These are phyloP conservation scores for Alternaria consortialis DNA, from an alignment of 2,329 filamentous ascomycete genomes.

Conservation along the genomic window DNA sequence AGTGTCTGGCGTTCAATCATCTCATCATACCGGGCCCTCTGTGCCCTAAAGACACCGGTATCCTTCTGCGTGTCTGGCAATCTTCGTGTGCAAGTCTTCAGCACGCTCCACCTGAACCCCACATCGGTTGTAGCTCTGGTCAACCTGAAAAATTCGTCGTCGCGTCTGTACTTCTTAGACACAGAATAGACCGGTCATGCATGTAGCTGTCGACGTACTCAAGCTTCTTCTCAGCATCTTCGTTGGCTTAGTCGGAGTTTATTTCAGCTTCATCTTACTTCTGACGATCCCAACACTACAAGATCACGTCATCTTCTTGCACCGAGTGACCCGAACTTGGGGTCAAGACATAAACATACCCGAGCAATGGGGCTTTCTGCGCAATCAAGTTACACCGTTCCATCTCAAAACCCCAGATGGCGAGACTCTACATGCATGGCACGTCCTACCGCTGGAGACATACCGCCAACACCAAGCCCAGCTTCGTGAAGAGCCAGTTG, in stretches of 20 bases:
- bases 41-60: not conserved
- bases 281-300: constrained; percentile 61
- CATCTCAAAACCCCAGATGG: constrained; percentile 54
- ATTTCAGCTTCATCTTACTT: constrained; percentile 57
- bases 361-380: constrained; percentile 60
- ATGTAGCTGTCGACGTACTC: constrained; percentile 23
- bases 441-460: constrained; percentile 58
- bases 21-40: not conserved
- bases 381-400: constrained; percentile 61
- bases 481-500: constrained; percentile 55
- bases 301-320: constrained; percentile 65
- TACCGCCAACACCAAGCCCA: constrained; percentile 56
- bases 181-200: not conserved
- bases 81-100: not conserved
- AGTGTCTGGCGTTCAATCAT: not conserved
- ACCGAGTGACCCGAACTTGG: constrained; percentile 64
- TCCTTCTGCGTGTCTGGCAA: not conserved
- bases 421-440: constrained; percentile 59
- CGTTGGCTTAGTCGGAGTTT: constrained; percentile 38
- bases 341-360: constrained; percentile 61
- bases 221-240: constrained; percentile 34
- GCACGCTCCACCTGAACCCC: not conserved
- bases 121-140: not conserved
- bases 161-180: not conserved
- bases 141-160: not conserved